Conservation (phyloP, 352 stramenopile genomes). For the Pseudoperonospora humuli region DNA sequence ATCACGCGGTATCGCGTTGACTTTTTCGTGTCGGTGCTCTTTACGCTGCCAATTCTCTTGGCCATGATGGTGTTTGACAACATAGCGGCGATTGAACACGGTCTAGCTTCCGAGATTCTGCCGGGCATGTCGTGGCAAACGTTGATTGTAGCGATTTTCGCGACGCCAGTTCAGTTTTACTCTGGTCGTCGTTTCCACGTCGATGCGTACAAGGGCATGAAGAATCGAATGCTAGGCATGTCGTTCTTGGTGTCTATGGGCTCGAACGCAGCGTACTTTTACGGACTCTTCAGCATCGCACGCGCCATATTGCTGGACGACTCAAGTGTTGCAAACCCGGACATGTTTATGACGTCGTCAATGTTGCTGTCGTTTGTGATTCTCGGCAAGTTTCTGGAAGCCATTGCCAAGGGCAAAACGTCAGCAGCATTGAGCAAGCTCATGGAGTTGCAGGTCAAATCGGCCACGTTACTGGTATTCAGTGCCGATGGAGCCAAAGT, state of each 20-base stretch:
- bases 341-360: constrained; percentile 97
- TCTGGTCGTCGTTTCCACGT: constrained; percentile 91
- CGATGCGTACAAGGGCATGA: constrained; percentile 88
- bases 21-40: constrained; percentile 84
- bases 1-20: constrained; percentile 73
- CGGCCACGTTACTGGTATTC: constrained; percentile 88
- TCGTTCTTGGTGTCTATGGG: constrained; percentile 96
- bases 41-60: constrained; percentile 91
- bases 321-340: constrained; percentile 49
- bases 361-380: constrained; percentile 98
- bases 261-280: constrained; percentile 94
- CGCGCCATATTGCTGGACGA: constrained; percentile 60
- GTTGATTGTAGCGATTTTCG: constrained; percentile 68
- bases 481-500: constrained; percentile 47
- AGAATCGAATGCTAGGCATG: constrained; percentile 91
- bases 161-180: constrained; percentile 95
- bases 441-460: constrained; percentile 93
- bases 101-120: constrained; percentile 44
- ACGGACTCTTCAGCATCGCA: constrained; percentile 87
- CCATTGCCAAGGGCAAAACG: constrained; percentile 90
- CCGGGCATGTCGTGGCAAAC: constrained; percentile 70
- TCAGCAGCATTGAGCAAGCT: constrained; percentile 93
- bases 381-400: constrained; percentile 96
- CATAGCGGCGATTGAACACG: constrained; percentile 44
- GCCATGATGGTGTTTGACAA: constrained; percentile 89